Conservation (phyloP, 768 basidiomycete genomes). For the Botryobasidium botryosum region DNA sequence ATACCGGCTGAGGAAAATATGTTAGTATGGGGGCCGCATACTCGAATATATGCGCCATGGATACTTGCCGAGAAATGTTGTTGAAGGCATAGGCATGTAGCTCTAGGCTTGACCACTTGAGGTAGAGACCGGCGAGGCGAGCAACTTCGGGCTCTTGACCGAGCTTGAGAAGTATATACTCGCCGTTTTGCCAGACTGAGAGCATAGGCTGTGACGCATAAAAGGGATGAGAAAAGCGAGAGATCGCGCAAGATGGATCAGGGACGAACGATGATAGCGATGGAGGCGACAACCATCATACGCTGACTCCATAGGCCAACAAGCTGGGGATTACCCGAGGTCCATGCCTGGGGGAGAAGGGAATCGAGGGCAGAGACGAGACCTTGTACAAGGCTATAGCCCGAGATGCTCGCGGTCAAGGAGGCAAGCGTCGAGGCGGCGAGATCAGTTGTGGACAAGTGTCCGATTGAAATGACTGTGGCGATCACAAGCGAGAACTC, state of each 20-base stretch:
- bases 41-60: too few relatives aligned
- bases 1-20: too few relatives aligned
- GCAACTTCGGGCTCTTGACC: conserved; percentile 78
- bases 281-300: conserved; percentile 55
- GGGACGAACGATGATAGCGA: conserved; percentile 38
- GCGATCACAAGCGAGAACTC: conserved; percentile 79
- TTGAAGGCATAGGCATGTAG: conserved; percentile 60
- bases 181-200: conserved; percentile 69
- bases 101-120: conserved; percentile 59
- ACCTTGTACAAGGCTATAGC: conserved; percentile 67
- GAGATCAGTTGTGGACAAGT: conserved; percentile 75
- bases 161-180: conserved; percentile 47
- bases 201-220: conserved; percentile 29
- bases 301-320: conserved; percentile 86
- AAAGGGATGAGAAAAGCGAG: neutral
- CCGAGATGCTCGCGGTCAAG: conserved; percentile 54
- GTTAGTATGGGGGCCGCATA: too few relatives aligned
- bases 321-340: conserved; percentile 62
- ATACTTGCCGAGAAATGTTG: conserved; percentile 34
- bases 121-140: conserved; percentile 52
- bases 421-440: conserved; percentile 65
- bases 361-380: conserved; percentile 80
- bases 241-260: neutral
- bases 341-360: conserved; percentile 88
- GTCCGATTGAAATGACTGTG: conserved; percentile 76